Evolutionary conservation across 106 monocot genomes (phyloP), one percentile per base, ranked within the genome.

Genomic region (Dioscorea zingiberensis): DNA sequence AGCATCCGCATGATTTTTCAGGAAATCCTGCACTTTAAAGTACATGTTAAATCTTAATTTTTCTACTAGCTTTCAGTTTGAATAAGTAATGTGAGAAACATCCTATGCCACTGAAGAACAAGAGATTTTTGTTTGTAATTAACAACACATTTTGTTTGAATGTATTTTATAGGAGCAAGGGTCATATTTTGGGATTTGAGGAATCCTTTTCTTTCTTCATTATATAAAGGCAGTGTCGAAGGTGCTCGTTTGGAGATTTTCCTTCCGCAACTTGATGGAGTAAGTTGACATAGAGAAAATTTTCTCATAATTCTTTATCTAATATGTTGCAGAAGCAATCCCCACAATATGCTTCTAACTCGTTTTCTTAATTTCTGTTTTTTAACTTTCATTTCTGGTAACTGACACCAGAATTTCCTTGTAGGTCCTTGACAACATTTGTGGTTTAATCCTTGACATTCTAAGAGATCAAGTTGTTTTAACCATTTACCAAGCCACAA

Each of bases 181-280:
- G 58, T 78, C 48, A 76, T 91, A 73, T 81, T 91, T 58, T 83
- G 79, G 86, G 86, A 91, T 71, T 63, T 84, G 81, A 77, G 86
- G 64, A 70, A 81, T 60, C 81, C 90, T 18, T 81, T 86, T 30
- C 57, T 91, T 59, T 75, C 45, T 64, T 86, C 80, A 30, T 76
- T 91, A 54, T 91, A 91, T 60, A 62, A 62, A 46, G 77, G 69
- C 21, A 81, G 65, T 44, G 83, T 84, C 47, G 75, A 84, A 58
- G 48, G 74, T 70, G 49, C 72, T 64, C 80, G 83, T 13, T 66
- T 83, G 21, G 86, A 86, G 44, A 74, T 60, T 17, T 64, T 80
- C 66, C 30, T 91, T 25, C 80, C 74, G 29, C 26, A 73, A 29
- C 77, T 86, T 62, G 90, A 91, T 83, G 67, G 60, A 68, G 90